Evolutionary conservation across 2,329 filamentous ascomycete species (phyloP), one percentile per base, ranked within the genome.

Genomic region (Nemania sp.): DNA sequence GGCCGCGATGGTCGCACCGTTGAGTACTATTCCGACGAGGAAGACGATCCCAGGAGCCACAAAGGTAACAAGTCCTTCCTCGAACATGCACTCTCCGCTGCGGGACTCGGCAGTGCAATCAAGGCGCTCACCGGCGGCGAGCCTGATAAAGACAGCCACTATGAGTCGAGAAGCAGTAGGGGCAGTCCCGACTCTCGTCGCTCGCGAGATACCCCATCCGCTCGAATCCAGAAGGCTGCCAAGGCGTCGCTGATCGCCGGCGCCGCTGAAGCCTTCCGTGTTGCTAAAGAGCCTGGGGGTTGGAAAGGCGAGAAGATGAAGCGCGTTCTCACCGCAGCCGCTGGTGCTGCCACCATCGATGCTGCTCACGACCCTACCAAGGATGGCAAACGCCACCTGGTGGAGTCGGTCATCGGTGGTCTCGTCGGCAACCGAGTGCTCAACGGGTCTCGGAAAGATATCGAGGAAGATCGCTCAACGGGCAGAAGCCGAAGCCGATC

Each of bases 231-330:
- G 67, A 92, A 97, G 77, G 92, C 92, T 35, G 91, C 93, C 73
- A 94, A 95, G 80, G 93, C 94, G 35, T 95, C 93, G 18, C 81
- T 97, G 40, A 85, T 96, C 48, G 93, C 94, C 32, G 94, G 92
- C 69, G 94, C 93, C 42, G 90, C 92, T 56, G 93, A 97, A 76
- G 94, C 94, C 43, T 96, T 96, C 82, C 89, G 91, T 63, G 88
- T 92, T 58, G 88, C 93, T 73, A 96, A 94, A 71, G 90, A 95
- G 64, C 90, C 92, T 2, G 94, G 94, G 56, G 86, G 89, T 45
- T 97, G 93, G 92, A 90, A 88, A 65, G 94, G 93, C 39, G 90
- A 91, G 65, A 97, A 97, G 78, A 91, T 92, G 67, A 95, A 92
- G 80, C 91, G 94, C 54, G 86, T 98, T 62, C 84, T 96, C 50